Base-by-base conservation (phyloP, 2,329 filamentous ascomycete genomes). In the Fusarium tanahbumbuense region DNA sequence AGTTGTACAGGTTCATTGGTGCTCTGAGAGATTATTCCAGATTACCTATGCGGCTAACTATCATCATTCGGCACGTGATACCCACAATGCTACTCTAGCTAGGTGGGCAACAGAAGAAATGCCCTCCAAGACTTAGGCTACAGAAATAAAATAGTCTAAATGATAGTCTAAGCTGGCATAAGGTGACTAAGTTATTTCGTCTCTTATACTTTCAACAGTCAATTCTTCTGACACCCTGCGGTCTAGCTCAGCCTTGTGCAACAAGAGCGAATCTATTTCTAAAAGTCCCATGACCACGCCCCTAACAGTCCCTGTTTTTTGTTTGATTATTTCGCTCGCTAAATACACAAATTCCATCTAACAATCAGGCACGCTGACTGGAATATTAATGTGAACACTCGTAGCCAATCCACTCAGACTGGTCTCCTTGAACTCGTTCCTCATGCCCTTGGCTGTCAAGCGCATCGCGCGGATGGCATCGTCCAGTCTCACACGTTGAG, bases 351-450 rank as follows among this genome's bases (percentile, higher is more conserved):
- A 46, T 22, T 5, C 46, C n/a, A 22, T 42, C 54, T 71, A 85
- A 53, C 84, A 85, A 67, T 85, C 84, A n/a, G 84, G 84, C 30
- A 85, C 84, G 64, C 83, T 85, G 52, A 85, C 84, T 8, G 84
- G 84, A 44, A 85, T 85, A 61, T 85, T 78, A 23, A 85, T 73
- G 11, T 83, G 82, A 60, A 85, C 84, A 61, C 83, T 85, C 4
- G 83, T 85, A n/a, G 83, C 83, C 62, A 85, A 67, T 5, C 83
- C 83, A 49, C 83, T 85, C 27, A 86, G 72, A 64, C 83, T 85
- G 6, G 84, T 86, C 76, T 86, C 84, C 77, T 86, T 86, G 74
- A 86, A 86, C 75, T 86, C 84, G 37, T 85, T 85, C 32, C 84
- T 77, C 84, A 86, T 86, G 1, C 84, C 84, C 75, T 83, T 80